Conservation (phyloP, 345 rosid genomes). For the Corchorus olitorius region DNA sequence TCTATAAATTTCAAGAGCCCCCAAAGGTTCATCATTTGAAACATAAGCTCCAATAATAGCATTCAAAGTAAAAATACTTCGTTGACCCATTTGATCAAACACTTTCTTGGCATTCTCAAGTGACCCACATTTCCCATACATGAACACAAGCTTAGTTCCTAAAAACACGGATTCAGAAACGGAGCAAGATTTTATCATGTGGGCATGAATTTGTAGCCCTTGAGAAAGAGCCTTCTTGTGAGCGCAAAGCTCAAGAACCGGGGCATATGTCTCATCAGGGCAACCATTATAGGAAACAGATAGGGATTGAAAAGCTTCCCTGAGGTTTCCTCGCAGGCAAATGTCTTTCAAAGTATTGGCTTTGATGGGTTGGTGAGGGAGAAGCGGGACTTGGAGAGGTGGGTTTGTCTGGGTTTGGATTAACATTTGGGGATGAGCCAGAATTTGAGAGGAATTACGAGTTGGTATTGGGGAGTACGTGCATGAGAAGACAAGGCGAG, state of each 20-base stretch:
- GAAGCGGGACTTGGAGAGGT: constrained; percentile 15
- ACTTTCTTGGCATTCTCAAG: constrained; percentile 51
- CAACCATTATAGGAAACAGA: constrained; percentile 11
- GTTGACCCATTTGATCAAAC: constrained; percentile 66
- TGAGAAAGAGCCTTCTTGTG: constrained; percentile 36
- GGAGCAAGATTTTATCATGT: constrained; percentile 38
- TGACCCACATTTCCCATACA: constrained; percentile 72
- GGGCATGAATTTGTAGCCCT: constrained; percentile 65
- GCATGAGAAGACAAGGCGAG: constrained; percentile 21
- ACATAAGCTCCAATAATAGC: constrained; percentile 70
- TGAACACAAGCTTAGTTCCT: constrained; percentile 64
- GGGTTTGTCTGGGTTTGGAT: constrained; percentile 28
- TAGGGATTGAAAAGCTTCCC: constrained; percentile 42
- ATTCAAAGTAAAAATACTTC: constrained; percentile 74
- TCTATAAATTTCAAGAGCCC: constrained; percentile 51
- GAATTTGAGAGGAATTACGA: constrained; percentile 16
- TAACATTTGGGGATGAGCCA: constrained; percentile 11
- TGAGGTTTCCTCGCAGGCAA: constrained; percentile 40
- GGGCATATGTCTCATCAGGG: constrained; percentile 43
- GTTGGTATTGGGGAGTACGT: constrained; percentile 27
- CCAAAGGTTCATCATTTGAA: constrained; percentile 50
- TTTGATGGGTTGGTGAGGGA: constrained; percentile 20
- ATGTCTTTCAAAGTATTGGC: constrained; percentile 26
- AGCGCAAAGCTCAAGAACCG: constrained; percentile 56
- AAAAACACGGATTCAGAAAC: constrained; percentile 37